Evolutionary conservation across 192 early-diverging fungal genomes (phyloP).

Genomic region (Mortierella antarctica): DNA sequence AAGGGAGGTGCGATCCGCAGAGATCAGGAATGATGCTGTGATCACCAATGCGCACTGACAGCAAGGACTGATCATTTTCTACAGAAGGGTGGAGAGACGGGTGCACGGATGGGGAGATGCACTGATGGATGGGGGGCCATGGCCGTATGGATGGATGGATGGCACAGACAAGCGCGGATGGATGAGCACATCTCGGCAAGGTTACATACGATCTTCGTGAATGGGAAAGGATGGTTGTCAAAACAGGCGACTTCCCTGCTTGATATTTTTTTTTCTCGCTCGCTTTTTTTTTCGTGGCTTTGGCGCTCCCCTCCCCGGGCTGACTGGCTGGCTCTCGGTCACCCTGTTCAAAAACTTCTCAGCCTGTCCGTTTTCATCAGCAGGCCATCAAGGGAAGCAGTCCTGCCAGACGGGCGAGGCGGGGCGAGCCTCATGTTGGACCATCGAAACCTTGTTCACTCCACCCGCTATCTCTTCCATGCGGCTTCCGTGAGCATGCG

Average conservation of each 20-base stretch:
- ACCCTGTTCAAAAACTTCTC: background rate
- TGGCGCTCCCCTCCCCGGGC: background rate
- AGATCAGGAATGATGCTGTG: constrained; percentile 4
- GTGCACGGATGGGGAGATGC: constrained; percentile 7
- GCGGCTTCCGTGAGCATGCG: too few relatives aligned
- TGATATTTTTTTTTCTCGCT: background rate
- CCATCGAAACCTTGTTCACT: too few relatives aligned
- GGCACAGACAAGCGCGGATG: background rate
- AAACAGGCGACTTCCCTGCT: background rate
- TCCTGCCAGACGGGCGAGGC: too few relatives aligned
- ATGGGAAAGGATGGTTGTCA: constrained; percentile 32
- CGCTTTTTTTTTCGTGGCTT: background rate
- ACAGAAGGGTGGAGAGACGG: background rate
- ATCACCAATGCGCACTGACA: constrained; percentile 29
- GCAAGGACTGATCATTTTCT: constrained; percentile 7
- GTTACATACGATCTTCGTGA: constrained; percentile 46
- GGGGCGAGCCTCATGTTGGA: too few relatives aligned
- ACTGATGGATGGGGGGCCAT: background rate
- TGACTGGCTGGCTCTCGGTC: background rate
- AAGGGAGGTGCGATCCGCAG: background rate
- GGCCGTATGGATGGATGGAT: constrained; percentile 16
- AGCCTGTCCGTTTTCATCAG: too few relatives aligned
- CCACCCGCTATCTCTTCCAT: too few relatives aligned
- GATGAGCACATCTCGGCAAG: too few relatives aligned
- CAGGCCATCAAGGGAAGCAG: too few relatives aligned